These are phyloP conservation scores for Lentinus brumalis DNA, from an alignment of 768 basidiomycete species.

Conservation along the genomic window DNA sequence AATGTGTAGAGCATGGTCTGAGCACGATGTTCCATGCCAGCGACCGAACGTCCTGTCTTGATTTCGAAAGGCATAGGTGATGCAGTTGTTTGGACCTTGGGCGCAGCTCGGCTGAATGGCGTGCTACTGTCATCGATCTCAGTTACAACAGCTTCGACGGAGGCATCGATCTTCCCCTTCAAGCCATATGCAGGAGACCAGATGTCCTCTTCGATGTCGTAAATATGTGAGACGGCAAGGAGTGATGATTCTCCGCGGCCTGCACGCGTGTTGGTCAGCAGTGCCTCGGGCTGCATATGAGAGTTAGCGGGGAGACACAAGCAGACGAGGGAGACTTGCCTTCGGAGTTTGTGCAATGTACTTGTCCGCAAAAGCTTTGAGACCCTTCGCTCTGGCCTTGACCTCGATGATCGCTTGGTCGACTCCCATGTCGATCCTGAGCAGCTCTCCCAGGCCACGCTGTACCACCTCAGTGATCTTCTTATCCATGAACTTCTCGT, in stretches of 20 bases:
- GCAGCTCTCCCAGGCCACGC: slow-evolving; percentile 58
- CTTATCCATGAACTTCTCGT: slow-evolving; percentile 58
- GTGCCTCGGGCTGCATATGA: slow-evolving; percentile 54
- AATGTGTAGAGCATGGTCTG: slow-evolving; percentile 98
- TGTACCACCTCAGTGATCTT: slow-evolving; percentile 58
- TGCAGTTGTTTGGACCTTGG: slow-evolving; percentile 27
- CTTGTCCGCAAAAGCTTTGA: slow-evolving; percentile 61
- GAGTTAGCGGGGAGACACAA: not conserved
- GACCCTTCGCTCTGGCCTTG: slow-evolving; percentile 59
- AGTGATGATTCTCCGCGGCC: slow-evolving; percentile 47
- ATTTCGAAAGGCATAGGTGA: slow-evolving; percentile 85
- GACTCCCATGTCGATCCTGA: slow-evolving; percentile 57
- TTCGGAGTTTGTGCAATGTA: slow-evolving; percentile 70
- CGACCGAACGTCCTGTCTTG: slow-evolving; percentile 84
- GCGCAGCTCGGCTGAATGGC: slow-evolving; percentile 24
- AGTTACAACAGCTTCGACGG: slow-evolving; percentile 67
- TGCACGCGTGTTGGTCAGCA: slow-evolving; percentile 69
- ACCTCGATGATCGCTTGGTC: slow-evolving; percentile 71
- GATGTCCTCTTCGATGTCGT: slow-evolving; percentile 96
- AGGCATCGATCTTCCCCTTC: slow-evolving; percentile 95
- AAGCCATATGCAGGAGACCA: slow-evolving; percentile 95
- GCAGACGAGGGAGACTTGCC: slow-evolving; percentile 37
- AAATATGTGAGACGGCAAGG: slow-evolving; percentile 72
- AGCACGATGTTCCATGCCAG: slow-evolving; percentile 90
- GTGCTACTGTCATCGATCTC: slow-evolving; percentile 30